Evolutionary conservation across 331 rosid species (phyloP), one percentile per base, ranked within the genome.

Genomic region (Dryas integrifolia): DNA sequence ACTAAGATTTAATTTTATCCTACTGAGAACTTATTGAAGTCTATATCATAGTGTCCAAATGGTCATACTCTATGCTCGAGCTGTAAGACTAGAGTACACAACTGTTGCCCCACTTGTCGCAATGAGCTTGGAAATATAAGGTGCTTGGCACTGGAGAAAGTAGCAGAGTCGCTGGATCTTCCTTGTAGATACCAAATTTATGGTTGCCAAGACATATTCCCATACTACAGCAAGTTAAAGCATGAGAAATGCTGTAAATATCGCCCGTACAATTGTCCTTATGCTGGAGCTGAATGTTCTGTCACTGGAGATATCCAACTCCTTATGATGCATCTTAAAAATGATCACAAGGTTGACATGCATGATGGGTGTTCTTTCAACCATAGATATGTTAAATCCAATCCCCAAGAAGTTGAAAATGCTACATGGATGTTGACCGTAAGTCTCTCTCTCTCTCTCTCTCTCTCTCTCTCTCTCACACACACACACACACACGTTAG

Each of bases 401-500:
- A 80, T 76, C 85, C 90, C 24, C 82, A 75, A 13, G 90, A 86
- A 76, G 79, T 80, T 24, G 90, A 79, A 70, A 81, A 86, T 73
- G 90, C 90, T 48, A 86, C 84, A 14, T 86, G 90, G 90, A 83
- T 83, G 87, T 69, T 86, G 38, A 86, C 87, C 9, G 90, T 86
- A 78, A 67, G 75, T 71, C 56, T 65, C 49, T 61, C 61, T 44
- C 67, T 56, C 52, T 6, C 38, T 26, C 40, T 61, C 58, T 35
- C 5, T 7, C 13, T 24, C 30, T 11, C 0, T 2, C 41, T 40
- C 9, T 41, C 10, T 60, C 3, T 5, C 24, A 8, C 69, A 10
- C 0, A 30, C 67, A 68, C 16, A 18, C 24, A 21, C 24, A 21
- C 0, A 21, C 24, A 21, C 24, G 1, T 21, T 21, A 44, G 14